phyloP scores from a whole-genome alignment of 2,329 filamentous ascomycete genomes.

The Colletotrichum costaricense region DNA sequence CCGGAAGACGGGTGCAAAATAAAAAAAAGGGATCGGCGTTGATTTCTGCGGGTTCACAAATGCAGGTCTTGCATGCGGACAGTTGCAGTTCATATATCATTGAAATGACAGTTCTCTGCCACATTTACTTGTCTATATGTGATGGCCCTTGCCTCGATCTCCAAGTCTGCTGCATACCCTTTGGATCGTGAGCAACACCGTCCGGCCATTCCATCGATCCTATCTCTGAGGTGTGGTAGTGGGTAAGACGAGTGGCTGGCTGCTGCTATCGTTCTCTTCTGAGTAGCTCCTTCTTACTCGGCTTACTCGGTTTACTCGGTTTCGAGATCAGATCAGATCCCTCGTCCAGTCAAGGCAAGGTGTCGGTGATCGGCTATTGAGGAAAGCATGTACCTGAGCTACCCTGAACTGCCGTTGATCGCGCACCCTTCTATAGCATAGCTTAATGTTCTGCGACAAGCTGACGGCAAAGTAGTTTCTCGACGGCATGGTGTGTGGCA shows the following conservation, averaged over 20 bases:
- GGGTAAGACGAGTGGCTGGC: neutral
- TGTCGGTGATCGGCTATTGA: slow-evolving; percentile 24
- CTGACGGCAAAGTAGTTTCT: neutral
- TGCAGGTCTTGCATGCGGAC: slow-evolving; percentile 1
- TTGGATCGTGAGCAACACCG: slow-evolving; percentile 14
- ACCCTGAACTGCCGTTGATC: neutral
- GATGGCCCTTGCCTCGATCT: slow-evolving; percentile 16
- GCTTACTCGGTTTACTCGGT: neutral
- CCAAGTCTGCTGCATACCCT: neutral
- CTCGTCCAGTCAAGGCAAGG: neutral
- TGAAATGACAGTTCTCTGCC: slow-evolving; percentile 21
- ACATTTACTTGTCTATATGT: neutral
- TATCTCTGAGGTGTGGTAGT: neutral
- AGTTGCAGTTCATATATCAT: slow-evolving; percentile 25
- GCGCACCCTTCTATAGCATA: neutral
- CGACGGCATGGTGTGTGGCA: slow-evolving; percentile 12
- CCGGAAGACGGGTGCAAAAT: slow-evolving; percentile 3
- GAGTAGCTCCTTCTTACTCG: slow-evolving; percentile 7
- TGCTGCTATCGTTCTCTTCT: neutral
- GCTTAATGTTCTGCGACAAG: slow-evolving; percentile 4
- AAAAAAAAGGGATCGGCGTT: slow-evolving; percentile 3
- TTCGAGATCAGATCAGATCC: neutral
- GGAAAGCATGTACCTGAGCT: neutral
- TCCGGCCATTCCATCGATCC: neutral
- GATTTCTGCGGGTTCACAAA: accelerated